These are phyloP conservation scores for Strigomonas galati DNA, from an alignment of 208 protist species.

Conservation along the genomic window DNA sequence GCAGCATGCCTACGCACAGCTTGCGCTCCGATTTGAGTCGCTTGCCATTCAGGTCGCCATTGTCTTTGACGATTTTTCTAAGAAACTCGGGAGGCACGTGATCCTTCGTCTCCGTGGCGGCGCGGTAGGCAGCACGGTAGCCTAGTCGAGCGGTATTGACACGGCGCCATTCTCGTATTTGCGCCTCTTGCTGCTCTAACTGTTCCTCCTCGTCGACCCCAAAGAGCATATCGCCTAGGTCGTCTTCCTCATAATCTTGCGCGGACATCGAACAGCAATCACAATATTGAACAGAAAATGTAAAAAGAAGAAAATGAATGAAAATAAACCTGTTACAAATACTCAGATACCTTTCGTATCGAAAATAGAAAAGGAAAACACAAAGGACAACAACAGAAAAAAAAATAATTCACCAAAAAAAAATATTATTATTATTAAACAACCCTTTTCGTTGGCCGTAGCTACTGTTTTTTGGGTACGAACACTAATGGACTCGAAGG, in stretches of 20 bases:
- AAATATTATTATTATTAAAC: neutral
- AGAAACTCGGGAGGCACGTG: slow-evolving; percentile 98
- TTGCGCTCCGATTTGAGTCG: slow-evolving; percentile 99
- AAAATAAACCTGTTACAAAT: too few species aligned
- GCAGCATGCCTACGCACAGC: slow-evolving; percentile 99
- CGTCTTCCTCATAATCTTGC: slow-evolving; percentile 7
- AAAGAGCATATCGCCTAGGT: slow-evolving; percentile 21
- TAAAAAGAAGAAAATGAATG: slow-evolving; percentile 6
- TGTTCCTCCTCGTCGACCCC: slow-evolving; percentile 39
- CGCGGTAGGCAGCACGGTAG: slow-evolving; percentile 61
- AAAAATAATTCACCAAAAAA: neutral
- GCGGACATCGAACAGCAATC: neutral
- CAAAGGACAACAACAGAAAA: neutral
- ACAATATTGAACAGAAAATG: slow-evolving; percentile 3
- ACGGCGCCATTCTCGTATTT: slow-evolving; percentile 61
- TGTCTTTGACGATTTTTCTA: slow-evolving; percentile 99
- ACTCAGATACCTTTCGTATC: neutral
- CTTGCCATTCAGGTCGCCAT: slow-evolving; percentile 98
- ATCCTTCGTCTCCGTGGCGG: slow-evolving; percentile 67
- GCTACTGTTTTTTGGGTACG: neutral
- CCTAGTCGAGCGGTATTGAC: slow-evolving; percentile 70
- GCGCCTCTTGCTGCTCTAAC: slow-evolving; percentile 29
- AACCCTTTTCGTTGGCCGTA: neutral
- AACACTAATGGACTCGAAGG: neutral
- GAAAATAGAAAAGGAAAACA: slow-evolving; percentile 5